Evolutionary conservation across 2,329 filamentous ascomycete species (phyloP).

Genomic region (Corniculantispora saksenae): DNA sequence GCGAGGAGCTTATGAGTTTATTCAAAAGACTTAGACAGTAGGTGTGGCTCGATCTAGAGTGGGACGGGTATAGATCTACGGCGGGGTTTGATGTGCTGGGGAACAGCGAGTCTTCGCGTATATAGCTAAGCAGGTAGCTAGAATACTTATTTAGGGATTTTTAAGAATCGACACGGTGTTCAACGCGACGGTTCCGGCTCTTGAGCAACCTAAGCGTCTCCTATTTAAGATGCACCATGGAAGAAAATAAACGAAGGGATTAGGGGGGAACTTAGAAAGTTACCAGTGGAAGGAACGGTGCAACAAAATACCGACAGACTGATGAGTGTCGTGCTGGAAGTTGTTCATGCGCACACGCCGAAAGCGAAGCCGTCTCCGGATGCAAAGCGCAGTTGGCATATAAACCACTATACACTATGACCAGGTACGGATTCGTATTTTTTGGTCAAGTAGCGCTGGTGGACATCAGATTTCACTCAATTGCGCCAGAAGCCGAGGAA

Average conservation of each 20-base stretch:
- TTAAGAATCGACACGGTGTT: slow-evolving; percentile 35
- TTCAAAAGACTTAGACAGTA: slow-evolving; percentile 25
- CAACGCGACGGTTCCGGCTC: slow-evolving; percentile 20
- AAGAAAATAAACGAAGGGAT: slow-evolving; percentile 25
- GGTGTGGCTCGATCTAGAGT: slow-evolving; percentile 26
- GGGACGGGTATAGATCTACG: no score
- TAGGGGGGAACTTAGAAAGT: slow-evolving; percentile 25
- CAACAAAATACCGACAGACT: slow-evolving; percentile 19
- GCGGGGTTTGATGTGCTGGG: no score
- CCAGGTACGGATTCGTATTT: no score
- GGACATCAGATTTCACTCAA: slow-evolving; percentile 31
- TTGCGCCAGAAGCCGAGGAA: slow-evolving; percentile 22
- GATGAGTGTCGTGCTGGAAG: slow-evolving; percentile 21
- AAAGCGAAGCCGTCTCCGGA: slow-evolving; percentile 29
- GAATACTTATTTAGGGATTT: no score
- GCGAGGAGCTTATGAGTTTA: slow-evolving; percentile 22
- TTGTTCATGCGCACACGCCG: slow-evolving; percentile 23
- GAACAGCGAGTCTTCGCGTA: no score
- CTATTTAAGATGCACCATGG: slow-evolving; percentile 31
- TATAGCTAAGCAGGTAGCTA: no score
- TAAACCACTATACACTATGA: no score
- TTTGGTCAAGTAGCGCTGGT: slow-evolving; percentile 26
- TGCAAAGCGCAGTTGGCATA: slow-evolving; percentile 28
- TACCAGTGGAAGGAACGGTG: slow-evolving; percentile 24
- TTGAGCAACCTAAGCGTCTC: slow-evolving; percentile 21